These are phyloP conservation scores for Cupressus sempervirens DNA, from an alignment of 75 land plant genomes.

Conservation along the genomic window DNA sequence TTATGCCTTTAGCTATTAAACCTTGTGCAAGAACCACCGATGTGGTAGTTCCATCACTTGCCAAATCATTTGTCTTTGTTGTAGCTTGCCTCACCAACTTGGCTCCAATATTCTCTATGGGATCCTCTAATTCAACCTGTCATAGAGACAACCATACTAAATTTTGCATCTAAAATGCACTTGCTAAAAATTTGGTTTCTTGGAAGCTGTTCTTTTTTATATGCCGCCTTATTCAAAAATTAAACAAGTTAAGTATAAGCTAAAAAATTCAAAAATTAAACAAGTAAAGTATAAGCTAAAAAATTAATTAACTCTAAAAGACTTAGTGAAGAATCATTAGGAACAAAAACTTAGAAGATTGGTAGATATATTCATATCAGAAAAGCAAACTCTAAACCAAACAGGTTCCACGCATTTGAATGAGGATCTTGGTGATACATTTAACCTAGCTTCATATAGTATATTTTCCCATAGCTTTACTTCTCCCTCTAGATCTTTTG, in stretches of 20 bases:
- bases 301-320: background rate
- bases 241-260: background rate
- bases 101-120: constrained; percentile 88
- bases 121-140: constrained; percentile 87
- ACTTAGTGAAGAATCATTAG: no score
- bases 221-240: background rate
- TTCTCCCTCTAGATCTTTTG: no score
- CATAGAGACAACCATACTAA: background rate
- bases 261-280: no score
- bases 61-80: constrained; percentile 85
- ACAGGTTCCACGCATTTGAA: background rate
- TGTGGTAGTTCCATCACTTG: constrained; percentile 94
- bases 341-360: no score
- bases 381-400: background rate
- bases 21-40: constrained; percentile 90
- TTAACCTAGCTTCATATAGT: background rate
- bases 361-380: background rate
- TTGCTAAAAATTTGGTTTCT: background rate
- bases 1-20: constrained; percentile 77
- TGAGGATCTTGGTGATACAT: background rate
- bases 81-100: constrained; percentile 87
- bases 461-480: background rate
- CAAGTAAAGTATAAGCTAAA: no score
- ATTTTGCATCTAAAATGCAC: background rate
- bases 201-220: background rate